Base-by-base conservation (phyloP, 139 green algal species). In the Auxenochlorella pyrenoidosa region DNA sequence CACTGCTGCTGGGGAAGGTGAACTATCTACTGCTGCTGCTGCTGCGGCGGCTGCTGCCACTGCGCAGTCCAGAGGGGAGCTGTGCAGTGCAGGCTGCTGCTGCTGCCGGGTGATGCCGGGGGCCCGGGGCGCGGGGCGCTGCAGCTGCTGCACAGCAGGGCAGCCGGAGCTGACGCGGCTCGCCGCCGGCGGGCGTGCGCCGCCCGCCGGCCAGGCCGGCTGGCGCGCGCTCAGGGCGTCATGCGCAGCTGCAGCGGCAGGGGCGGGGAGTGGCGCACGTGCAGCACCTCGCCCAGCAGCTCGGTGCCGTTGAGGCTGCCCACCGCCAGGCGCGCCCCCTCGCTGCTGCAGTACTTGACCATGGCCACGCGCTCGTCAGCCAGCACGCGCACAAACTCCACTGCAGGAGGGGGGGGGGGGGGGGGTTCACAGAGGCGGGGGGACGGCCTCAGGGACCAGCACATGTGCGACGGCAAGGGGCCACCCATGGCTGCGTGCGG, bases 311-410 rank as follows among this genome's bases (percentile, higher is more conserved):
- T 92, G 34, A 95, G 83, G 75, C 16, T 58, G 16, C 73, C 86
- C 15, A 95, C 60, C 28, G 92, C 92, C 38, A 40, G 32, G 18
- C n/a, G 47, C 2, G 92, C 92, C n/a, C 75, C 84, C 15, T 92
- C 91, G 30, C 73, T n/a, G 18, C 24, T 66, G 34, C 30, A 36
- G 44, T 94, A 95, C 65, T 87, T 90, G 70, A 95, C 86, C 34
- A 94, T 86, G 73, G 87, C 92, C 75, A 93, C 77, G 10, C 91
- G 85, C 44, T 86, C 51, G 68, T 95, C 91, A 5, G 68, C 73
- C 75, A 89, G 83, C 76, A 94, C 75, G 24, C 78, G 66, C 63
- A 93, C 89, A 77, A 71, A 87, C 59, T 93, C 91, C 28, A 94
- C 88, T 88, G 85, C 85, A 71, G 51, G 0, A 43, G 68, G 34